phyloP scores from a whole-genome alignment of 2,329 filamentous ascomycete genomes.

The Alternaria metachromatica region DNA sequence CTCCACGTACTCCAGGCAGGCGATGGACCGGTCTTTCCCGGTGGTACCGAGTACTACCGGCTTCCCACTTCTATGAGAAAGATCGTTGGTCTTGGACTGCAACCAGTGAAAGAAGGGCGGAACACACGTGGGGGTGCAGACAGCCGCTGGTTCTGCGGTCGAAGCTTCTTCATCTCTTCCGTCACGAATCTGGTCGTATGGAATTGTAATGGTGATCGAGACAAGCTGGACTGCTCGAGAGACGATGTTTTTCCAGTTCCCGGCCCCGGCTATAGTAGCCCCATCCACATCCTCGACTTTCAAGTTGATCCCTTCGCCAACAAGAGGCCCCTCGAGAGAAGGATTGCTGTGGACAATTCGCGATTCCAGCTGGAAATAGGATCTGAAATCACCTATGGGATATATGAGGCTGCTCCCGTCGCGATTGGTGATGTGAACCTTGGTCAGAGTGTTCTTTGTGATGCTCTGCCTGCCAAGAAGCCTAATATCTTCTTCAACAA shows the following conservation, averaged over 20 bases:
- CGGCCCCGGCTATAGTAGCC: constrained; percentile 16
- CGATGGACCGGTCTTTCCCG: constrained; percentile 4
- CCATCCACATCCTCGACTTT: constrained; percentile 6
- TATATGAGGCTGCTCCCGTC: constrained; percentile 31
- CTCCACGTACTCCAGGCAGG: constrained; percentile 34
- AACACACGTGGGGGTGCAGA: not conserved
- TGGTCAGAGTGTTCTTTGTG: constrained; percentile 10
- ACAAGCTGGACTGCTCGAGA: constrained; percentile 18
- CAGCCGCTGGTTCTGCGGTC: not conserved
- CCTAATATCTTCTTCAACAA: constrained; percentile 29
- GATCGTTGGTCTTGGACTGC: not conserved
- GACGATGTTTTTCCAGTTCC: constrained; percentile 30
- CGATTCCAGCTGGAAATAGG: constrained; percentile 43
- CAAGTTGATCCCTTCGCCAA: constrained; percentile 10
- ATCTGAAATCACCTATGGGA: constrained; percentile 25
- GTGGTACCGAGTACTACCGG: not conserved
- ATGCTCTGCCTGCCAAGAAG: constrained; percentile 1
- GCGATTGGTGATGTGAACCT: constrained; percentile 31
- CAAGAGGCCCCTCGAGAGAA: not conserved
- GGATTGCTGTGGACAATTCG: constrained; percentile 28
- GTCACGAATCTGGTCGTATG: constrained; percentile 3
- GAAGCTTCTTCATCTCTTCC: not conserved
- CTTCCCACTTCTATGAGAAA: not conserved
- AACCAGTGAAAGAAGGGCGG: constrained; percentile 43
- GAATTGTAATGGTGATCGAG: constrained; percentile 29